Evolutionary conservation across 2,329 filamentous ascomycete species (phyloP).

Genomic region (Leptographium procerum): DNA sequence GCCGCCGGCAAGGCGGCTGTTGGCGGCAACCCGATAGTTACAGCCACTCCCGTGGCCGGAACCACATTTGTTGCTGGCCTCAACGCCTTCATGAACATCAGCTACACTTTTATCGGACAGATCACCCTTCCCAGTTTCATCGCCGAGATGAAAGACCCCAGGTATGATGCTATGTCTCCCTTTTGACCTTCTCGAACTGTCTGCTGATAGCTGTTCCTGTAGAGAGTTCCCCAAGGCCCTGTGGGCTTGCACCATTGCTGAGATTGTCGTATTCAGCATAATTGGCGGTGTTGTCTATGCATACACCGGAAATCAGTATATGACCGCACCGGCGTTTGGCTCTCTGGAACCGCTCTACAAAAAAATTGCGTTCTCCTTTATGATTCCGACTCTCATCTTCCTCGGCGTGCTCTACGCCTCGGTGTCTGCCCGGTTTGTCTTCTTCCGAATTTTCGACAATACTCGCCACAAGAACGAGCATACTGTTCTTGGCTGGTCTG

Average conservation of each 20-base stretch:
- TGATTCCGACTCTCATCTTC: slow-evolving; percentile 92
- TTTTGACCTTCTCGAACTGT: no score
- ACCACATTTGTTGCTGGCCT: slow-evolving; percentile 75
- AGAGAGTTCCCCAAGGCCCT: slow-evolving; percentile 87
- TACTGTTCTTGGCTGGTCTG: slow-evolving; percentile 68
- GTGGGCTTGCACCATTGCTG: slow-evolving; percentile 80
- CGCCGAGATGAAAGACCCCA: slow-evolving; percentile 71
- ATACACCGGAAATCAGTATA: slow-evolving; percentile 85
- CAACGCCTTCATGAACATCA: slow-evolving; percentile 88
- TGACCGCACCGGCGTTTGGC: slow-evolving; percentile 77
- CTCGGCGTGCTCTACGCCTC: slow-evolving; percentile 83
- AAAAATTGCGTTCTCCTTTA: slow-evolving; percentile 86
- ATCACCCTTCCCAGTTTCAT: slow-evolving; percentile 93
- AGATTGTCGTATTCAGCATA: slow-evolving; percentile 75
- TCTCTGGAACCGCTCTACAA: slow-evolving; percentile 70
- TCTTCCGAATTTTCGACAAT: slow-evolving; percentile 77
- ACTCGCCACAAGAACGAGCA: slow-evolving; percentile 71
- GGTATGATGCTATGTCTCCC: slow-evolving; percentile 17
- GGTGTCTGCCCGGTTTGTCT: slow-evolving; percentile 80
- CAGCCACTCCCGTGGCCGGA: slow-evolving; percentile 52
- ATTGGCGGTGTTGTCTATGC: slow-evolving; percentile 73
- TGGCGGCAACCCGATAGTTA: slow-evolving; percentile 54
- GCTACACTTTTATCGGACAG: slow-evolving; percentile 92
- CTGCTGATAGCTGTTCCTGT: slow-evolving; percentile 18
- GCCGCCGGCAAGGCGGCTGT: slow-evolving; percentile 17